Percentiles rank a stretch among this genome's conserved stretches.
These are phyloP conservation scores for Kluyveromyces sp. DNA, from an alignment of 1,139 yeast species.

Conservation along the genomic window DNA sequence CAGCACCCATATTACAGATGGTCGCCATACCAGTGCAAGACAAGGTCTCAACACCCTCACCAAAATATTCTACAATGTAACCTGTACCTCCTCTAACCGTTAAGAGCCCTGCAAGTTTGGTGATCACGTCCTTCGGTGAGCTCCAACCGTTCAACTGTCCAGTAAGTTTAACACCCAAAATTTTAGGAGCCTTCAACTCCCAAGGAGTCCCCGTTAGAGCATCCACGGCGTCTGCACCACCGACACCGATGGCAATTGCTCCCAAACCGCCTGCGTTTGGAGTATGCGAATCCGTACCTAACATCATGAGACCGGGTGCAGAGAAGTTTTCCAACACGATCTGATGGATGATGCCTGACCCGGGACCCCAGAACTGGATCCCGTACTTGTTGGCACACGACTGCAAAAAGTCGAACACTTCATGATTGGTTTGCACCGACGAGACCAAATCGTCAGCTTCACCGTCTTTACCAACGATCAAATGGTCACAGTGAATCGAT, in stretches of 20 bases:
- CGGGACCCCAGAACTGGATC: conserved; percentile 98
- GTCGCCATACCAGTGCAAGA: conserved; percentile 99
- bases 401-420: conserved; percentile 87
- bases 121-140: conserved; percentile 92
- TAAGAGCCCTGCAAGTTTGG: conserved; percentile 77
- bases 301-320: conserved; percentile 92
- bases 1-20: conserved; percentile 99
- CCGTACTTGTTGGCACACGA: conserved; percentile 90
- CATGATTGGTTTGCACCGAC: conserved; percentile 80
- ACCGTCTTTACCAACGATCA: conserved; percentile 92
- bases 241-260: conserved; percentile 95
- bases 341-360: conserved; percentile 97
- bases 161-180: conserved; percentile 84
- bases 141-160: conserved; percentile 88
- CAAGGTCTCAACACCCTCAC: conserved; percentile 79
- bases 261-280: conserved; percentile 98
- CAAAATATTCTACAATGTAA: conserved; percentile 88
- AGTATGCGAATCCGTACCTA: conserved; percentile 96
- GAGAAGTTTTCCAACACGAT: conserved; percentile 92
- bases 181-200: conserved; percentile 96
- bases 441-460: conserved; percentile 68
- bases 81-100: conserved; percentile 99
- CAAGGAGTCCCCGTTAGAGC: conserved; percentile 97
- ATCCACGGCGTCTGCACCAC: conserved; percentile 99
- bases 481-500: conserved; percentile 94